Evolutionary conservation across 2,329 filamentous ascomycete species (phyloP), one percentile per base, ranked within the genome.

Genomic region (Uncinocarpus reesii): DNA sequence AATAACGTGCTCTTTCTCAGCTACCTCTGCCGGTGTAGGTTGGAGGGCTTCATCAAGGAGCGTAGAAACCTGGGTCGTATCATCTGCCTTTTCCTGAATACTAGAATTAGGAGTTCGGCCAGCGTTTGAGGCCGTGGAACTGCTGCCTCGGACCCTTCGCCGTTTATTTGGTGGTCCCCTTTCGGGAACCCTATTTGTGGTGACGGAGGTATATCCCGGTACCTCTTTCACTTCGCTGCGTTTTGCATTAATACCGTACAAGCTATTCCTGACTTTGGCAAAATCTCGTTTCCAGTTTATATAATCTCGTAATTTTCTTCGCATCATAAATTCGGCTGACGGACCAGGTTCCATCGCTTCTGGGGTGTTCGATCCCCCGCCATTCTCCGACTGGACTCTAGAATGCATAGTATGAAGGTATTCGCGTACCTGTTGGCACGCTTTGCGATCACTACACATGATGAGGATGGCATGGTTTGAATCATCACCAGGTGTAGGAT

Each of bases 401-500:
- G 89, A 76, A 60, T 93, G 80, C 87, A 95, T 95, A 5, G 80
- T 88, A 62, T 94, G 84, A 16, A 98, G 70, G 62, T 90, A 96
- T 62, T 96, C 90, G 54, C 87, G 80, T 35, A 98, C 72, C 58
- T 98, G 92, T 11, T 84, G 78, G 60, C 86, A 94, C 7, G 87
- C 94, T 48, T 81, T 80, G 49, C 85, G 80, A 58, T 94, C 90
- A 21, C 83, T 83, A 61, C 90, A 96, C 92, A 98, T 96, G 62
- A 98, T 86, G 28, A 98, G 71, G 42, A 95, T 87, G 2, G 86
- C 86, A n/a, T 86, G 85, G 60, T 88, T 94, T 0, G 88, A 94
- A 58, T 88, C 86, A 62, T 92, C 87, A 48, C 78, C 75, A n/a
- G 75, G 69, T 7, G 74, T 70, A 4, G 86, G 84, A 53, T 93